A percentile compares a stretch with the other conserved stretches of the same genome.
Evolutionary conservation across 2,329 filamentous ascomycete species (phyloP).

Genomic region (Scedosporium aurantiacum): DNA sequence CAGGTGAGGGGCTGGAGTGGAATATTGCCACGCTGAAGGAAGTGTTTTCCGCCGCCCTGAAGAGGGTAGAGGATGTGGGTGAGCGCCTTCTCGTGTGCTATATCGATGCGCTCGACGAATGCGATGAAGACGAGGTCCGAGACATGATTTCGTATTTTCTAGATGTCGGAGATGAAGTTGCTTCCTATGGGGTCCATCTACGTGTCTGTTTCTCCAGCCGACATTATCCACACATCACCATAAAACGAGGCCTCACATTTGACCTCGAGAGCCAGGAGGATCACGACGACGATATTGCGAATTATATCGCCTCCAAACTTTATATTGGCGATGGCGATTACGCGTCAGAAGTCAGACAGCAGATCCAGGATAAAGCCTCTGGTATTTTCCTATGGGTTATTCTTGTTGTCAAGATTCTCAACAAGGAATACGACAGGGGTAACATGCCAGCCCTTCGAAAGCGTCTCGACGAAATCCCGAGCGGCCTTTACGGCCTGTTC

Average conservation of each 20-base stretch:
- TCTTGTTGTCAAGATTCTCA: slow-evolving; percentile 28
- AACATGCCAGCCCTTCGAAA: slow-evolving; percentile 15
- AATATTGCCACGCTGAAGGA: background rate
- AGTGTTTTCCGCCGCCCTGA: background rate
- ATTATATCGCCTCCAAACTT: slow-evolving; percentile 12
- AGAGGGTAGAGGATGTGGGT: background rate
- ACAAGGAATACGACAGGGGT: slow-evolving; percentile 19
- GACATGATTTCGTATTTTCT: slow-evolving; percentile 31
- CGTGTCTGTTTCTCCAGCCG: slow-evolving; percentile 29
- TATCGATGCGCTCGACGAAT: slow-evolving; percentile 36
- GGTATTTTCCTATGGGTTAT: slow-evolving; percentile 33
- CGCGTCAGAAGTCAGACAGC: background rate
- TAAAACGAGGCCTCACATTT: slow-evolving; percentile 9
- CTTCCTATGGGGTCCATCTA: slow-evolving; percentile 12
- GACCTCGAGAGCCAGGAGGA: slow-evolving; percentile 16
- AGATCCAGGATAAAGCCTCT: slow-evolving; percentile 24
- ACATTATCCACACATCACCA: slow-evolving; percentile 23
- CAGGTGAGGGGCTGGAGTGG: background rate
- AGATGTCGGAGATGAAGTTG: slow-evolving; percentile 17
- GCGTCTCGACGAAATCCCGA: slow-evolving; percentile 23
- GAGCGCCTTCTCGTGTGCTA: slow-evolving; percentile 11
- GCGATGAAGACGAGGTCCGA: slow-evolving; percentile 24
- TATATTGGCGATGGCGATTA: background rate
- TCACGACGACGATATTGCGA: slow-evolving; percentile 15
- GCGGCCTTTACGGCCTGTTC: slow-evolving; percentile 35